Evolutionary conservation across 1,139 yeast genomes (phyloP), one percentile per base, ranked within the genome.

Genomic region (Pneumocystis oryctolagi): DNA sequence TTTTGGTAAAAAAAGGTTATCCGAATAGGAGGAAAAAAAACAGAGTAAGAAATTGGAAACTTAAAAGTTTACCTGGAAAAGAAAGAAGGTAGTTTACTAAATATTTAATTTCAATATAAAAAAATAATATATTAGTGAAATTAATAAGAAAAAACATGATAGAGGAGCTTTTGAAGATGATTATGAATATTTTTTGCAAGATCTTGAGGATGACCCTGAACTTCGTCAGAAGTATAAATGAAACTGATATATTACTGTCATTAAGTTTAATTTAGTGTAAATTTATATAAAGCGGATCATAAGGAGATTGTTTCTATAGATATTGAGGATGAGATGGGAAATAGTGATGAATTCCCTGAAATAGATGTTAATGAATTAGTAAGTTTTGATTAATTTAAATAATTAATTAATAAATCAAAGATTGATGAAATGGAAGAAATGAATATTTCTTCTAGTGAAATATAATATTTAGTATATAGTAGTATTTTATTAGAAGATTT

Each of bases 121-220:
- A 40, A 40, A 40, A 9, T 40, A n/a, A 40, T 40, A 18, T 40
- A 3, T 18, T 40, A 40, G 53, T 40, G 96, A 88, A 70, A 84
- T 87, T 67, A 89, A 69, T 62, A 89, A 84, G 70, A 85, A 83
- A 70, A 90, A 90, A 66, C 85, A 83, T 77, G 97, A 89, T 68
- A 85, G 84, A 71, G 97, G 89, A 73, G 82, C 88, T 71, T 96
- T 95, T 2, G 97, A 92, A 76, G 85, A 84, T 75, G 99, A 92
- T 75, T 92, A 90, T 76, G 99, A 92, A 76, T 74, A 85, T 70
- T 92, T 92, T 86, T 82, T 94, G 77, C 97, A 89, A 78, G 97
- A 92, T 74, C 83, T 94, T 74, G 98, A 92, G 78, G 97, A 92
- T 76, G 99, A 92, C 76, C 84, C 85, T 64, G 99, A 92, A 73